Percentiles rank a stretch among this genome's conserved stretches.
Evolutionary conservation across 2,329 filamentous ascomycete species (phyloP).

Genomic region (Graphilbum fragrans): DNA sequence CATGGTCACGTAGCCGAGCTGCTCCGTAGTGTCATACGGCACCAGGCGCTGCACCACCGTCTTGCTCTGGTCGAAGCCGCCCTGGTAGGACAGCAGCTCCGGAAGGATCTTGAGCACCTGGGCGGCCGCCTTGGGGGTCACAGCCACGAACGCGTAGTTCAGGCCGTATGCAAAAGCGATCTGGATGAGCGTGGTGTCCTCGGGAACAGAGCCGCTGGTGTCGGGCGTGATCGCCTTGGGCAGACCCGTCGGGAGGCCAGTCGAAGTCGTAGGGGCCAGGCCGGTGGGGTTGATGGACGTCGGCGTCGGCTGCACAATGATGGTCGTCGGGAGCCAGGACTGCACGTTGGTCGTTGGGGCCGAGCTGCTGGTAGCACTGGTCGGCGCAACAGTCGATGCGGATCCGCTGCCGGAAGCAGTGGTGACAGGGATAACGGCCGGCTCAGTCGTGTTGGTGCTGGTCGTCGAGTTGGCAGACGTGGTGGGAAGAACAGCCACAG

Average conservation of each 20-base stretch:
- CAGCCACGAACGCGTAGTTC: conserved; percentile 75
- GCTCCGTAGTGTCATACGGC: conserved; percentile 59
- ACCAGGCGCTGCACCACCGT: conserved; percentile 61
- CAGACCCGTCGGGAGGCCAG: conserved; percentile 51
- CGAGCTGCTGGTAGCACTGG: background rate
- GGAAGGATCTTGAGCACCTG: conserved; percentile 81
- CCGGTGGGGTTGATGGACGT: conserved; percentile 24
- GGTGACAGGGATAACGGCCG: background rate
- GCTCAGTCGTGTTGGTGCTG: background rate
- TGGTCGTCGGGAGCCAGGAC: conserved; percentile 45
- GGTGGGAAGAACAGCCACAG: background rate
- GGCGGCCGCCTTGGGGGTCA: conserved; percentile 56
- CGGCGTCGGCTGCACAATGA: conserved; percentile 40
- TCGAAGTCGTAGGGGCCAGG: conserved; percentile 29
- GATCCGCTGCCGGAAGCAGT: background rate
- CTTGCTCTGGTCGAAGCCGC: conserved; percentile 35
- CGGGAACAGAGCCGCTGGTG: conserved; percentile 39
- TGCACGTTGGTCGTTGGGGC: background rate
- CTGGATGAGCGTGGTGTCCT: conserved; percentile 62
- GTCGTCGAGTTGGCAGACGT: conserved; percentile 2
- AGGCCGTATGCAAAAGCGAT: conserved; percentile 72
- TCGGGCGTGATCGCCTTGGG: conserved; percentile 67
- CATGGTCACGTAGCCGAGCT: conserved; percentile 71
- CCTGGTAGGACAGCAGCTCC: conserved; percentile 52
- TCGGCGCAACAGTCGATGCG: background rate